Percentiles rank a stretch among this genome's conserved stretches.
Evolutionary conservation across 1,139 yeast genomes (phyloP).

Genomic region (Zygoascus hellenicus): DNA sequence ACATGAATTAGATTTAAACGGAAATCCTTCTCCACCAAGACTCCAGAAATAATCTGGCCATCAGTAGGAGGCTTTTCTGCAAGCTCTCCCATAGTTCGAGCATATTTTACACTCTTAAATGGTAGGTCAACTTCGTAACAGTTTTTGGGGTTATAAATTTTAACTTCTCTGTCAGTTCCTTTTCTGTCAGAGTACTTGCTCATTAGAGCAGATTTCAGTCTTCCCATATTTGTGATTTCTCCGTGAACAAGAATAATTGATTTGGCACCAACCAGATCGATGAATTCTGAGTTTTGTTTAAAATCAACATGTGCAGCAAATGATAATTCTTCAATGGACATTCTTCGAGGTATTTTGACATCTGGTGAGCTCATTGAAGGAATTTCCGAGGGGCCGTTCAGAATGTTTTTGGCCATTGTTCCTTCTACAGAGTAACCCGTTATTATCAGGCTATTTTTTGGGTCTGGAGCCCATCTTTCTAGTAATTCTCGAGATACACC

Average conservation of each 20-base stretch:
- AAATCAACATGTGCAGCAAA: conserved; percentile 99
- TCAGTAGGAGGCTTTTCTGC: conserved; percentile 44
- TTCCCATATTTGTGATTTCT: conserved; percentile 97
- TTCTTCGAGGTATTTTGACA: conserved; percentile 74
- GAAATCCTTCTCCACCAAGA: conserved; percentile 85
- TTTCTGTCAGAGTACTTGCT: conserved; percentile 79
- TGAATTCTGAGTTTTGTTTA: conserved; percentile 86
- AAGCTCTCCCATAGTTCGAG: conserved; percentile 75
- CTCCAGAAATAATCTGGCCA: conserved; percentile 67
- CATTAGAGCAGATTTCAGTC: conserved; percentile 83
- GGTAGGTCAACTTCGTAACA: conserved; percentile 74
- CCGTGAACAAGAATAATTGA: conserved; percentile 87
- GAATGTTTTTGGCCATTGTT: conserved; percentile 86
- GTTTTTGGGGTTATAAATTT: conserved; percentile 86
- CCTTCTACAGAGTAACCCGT: conserved; percentile 99
- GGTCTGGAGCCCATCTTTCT: conserved; percentile 97
- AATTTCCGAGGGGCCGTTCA: conserved; percentile 84
- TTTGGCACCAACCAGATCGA: conserved; percentile 78
- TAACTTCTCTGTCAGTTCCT: conserved; percentile 87
- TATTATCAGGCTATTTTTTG: conserved; percentile 75
- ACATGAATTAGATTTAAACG: conserved; percentile 76
- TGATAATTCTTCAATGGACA: conserved; percentile 89
- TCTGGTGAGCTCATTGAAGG: conserved; percentile 79
- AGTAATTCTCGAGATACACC: conserved; percentile 88
- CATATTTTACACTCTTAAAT: conserved; percentile 78